Evolutionary conservation across 2,329 filamentous ascomycete genomes (phyloP).

Genomic region (Cercospora sp.): DNA sequence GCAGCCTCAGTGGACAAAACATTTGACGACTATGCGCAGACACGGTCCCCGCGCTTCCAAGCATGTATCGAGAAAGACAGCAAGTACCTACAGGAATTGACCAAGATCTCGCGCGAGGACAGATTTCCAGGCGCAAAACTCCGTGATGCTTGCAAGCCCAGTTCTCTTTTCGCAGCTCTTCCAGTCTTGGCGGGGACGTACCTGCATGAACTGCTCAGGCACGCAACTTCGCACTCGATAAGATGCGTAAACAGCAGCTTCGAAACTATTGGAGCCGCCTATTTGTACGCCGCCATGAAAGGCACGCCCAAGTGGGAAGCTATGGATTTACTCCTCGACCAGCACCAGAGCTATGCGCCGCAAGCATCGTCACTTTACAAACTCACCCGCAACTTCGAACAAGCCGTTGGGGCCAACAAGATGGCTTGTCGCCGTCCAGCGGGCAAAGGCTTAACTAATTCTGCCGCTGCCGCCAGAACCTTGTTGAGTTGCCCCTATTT

Average conservation of each 20-base stretch:
- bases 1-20: background rate
- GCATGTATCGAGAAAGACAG: background rate
- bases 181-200: background rate
- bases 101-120: background rate
- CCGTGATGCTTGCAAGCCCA: background rate
- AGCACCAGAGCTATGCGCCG: background rate
- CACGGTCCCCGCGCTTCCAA: background rate
- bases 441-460: background rate
- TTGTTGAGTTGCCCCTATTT: background rate
- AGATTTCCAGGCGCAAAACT: background rate
- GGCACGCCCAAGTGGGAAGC: background rate
- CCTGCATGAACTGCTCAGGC: background rate
- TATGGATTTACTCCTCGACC: background rate
- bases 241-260: background rate
- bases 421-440: background rate
- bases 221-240: background rate
- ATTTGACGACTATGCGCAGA: background rate
- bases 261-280: background rate
- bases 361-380: background rate
- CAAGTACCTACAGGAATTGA: background rate
- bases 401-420: background rate
- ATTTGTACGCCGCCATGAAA: background rate
- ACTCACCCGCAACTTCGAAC: background rate
- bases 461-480: background rate
- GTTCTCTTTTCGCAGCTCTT: background rate